Conservation (phyloP, 306 rosid genomes). For the Cucumis sativus region Cucumber_9930_V3 NC_026659.2:6211501-6212000, state of each 20-base stretch:
- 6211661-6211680: neutral
- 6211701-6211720: neutral
- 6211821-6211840: neutral
- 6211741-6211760: neutral
- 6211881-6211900: slow-evolving; percentile 67
- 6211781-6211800: neutral
- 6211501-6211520: neutral
- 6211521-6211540: neutral
- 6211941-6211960: neutral
- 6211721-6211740: neutral
- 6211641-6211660: neutral
- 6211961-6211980: neutral
- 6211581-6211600: neutral
- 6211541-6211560: neutral
- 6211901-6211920: slow-evolving; percentile 80
- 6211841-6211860: slow-evolving; percentile 2
- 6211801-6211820: neutral
- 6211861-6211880: slow-evolving; percentile 44
- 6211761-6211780: neutral
- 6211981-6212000: neutral
- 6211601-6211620: neutral
- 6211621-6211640: neutral
- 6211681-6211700: neutral
- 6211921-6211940: neutral
- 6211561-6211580: neutral